A percentile compares a stretch with the other conserved stretches of the same genome.
phyloP scores from a whole-genome alignment of 1,284 basidiomycete species.

The Testicularia cyperi region DNA sequence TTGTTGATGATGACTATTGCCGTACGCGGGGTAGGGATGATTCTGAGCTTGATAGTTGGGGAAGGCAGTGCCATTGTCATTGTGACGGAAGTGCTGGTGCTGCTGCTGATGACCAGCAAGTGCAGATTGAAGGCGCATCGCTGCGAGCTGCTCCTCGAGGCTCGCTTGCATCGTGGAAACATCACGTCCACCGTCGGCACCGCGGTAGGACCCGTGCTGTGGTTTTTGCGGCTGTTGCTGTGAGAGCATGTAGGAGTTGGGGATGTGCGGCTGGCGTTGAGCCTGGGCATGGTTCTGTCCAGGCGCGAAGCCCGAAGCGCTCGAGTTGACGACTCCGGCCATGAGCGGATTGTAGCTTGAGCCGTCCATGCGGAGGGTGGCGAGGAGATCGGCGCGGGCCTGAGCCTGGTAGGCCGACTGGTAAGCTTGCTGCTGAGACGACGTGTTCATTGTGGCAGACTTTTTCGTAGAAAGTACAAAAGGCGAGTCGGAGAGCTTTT shows the following conservation, averaged over 20 bases:
- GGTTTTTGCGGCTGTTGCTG: slow-evolving; percentile 8
- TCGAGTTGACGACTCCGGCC: slow-evolving; percentile 29
- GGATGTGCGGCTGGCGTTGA: too few species aligned
- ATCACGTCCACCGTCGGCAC: slow-evolving; percentile 11
- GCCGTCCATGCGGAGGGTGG: slow-evolving; percentile 46
- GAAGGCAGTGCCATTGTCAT: too few species aligned
- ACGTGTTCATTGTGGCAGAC: slow-evolving; percentile 30
- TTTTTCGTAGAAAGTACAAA: too few species aligned
- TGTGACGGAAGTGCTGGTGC: too few species aligned
- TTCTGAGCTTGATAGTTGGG: slow-evolving; percentile 42
- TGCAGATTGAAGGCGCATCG: slow-evolving; percentile 40
- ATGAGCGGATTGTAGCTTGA: slow-evolving; percentile 34
- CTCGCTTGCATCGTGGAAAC: slow-evolving; percentile 22
- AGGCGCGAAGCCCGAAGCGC: slow-evolving; percentile 29
- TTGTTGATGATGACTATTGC: slow-evolving; percentile 29
- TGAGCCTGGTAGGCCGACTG: slow-evolving; percentile 13
- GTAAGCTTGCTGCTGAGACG: slow-evolving; percentile 14
- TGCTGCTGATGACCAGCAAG: slow-evolving; percentile 8
- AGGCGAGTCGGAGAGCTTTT: too few species aligned
- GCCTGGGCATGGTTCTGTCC: not conserved
- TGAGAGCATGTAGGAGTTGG: slow-evolving; percentile 6
- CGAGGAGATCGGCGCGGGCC: slow-evolving; percentile 39
- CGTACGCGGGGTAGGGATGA: slow-evolving; percentile 15
- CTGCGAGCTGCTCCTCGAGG: slow-evolving; percentile 46
- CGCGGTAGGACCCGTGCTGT: slow-evolving; percentile 16